Evolutionary conservation across 495 filamentous ascomycete genomes (phyloP), one percentile per base, ranked within the genome.

Genomic region (Niebla homalea): DNA sequence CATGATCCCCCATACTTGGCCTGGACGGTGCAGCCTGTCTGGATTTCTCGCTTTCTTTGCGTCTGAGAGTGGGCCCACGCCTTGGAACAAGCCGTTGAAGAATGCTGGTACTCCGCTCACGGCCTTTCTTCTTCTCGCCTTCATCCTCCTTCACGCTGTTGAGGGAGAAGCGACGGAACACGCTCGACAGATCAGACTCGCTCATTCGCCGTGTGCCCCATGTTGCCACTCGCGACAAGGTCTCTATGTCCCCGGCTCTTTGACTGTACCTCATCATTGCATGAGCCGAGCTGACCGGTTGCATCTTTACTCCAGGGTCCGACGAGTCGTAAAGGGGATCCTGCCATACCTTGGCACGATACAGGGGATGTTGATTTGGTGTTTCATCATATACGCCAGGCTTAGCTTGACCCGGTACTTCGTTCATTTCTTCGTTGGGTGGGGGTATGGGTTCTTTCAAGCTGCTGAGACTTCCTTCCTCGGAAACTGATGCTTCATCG

Each of bases 171-270:
- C 78, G 78, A 51, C 80, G 83, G 41, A 87, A 70, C 35, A 82
- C 71, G 41, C 72, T 77, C 36, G 81, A 75, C 43, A 77, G 64
- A 45, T 87, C 84, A 2, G 74, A 60, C 36, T 84, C 67, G 57
- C 78, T 84, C 20, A 76, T 64, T 22, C 77, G 73, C 15, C 78
- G 71, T 8, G 81, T 84, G 11, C 83, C 83, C 80, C 83, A 85
- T 2, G 85, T 89, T 20, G 84, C 84, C 21, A 75, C 72, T 39
- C 81, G 71, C 4, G 85, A 88, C 26, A 63, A 54, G 11, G 65
- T 71, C 38, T 76, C 73, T 25, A 70, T 49, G 36, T 75, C 70
- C 21, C 45, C 59, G 5, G 68, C 68, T 8, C 67, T 69, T 50
- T 59, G 64, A 21, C 71, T 57, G 29, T 62, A 76, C 16, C 65